These are phyloP conservation scores for Volvox reticuliferus DNA, from an alignment of 139 green algal genomes.

Conservation along the genomic window DNA sequence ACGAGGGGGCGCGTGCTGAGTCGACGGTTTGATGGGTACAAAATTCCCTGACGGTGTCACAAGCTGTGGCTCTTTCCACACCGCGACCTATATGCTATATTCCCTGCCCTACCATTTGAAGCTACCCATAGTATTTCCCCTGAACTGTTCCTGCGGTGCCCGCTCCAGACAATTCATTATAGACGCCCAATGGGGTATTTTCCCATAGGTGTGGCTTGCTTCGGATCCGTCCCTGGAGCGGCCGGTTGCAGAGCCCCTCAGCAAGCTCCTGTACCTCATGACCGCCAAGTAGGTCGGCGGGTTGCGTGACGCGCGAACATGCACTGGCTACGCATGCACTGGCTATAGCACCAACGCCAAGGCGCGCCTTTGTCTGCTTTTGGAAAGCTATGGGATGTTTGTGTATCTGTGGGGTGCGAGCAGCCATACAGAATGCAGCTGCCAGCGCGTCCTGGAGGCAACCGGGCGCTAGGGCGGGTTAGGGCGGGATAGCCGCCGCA, in stretches of 20 bases:
- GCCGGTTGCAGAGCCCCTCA: constrained; percentile 74
- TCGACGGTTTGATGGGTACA: neutral
- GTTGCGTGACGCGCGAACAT: neutral
- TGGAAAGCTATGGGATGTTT: neutral
- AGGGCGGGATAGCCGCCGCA: too few relatives aligned
- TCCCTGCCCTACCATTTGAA: too few relatives aligned
- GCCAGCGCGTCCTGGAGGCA: too few relatives aligned
- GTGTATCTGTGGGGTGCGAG: neutral
- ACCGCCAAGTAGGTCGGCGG: neutral
- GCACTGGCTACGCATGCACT: neutral
- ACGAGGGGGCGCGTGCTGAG: neutral
- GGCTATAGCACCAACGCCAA: neutral
- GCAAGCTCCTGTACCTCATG: constrained; percentile 34
- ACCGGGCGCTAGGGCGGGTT: too few relatives aligned
- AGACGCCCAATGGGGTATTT: too few relatives aligned
- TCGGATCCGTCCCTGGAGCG: constrained; percentile 69
- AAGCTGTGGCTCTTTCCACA: neutral
- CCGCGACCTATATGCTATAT: neutral
- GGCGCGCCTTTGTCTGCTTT: neutral
- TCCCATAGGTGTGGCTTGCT: constrained; percentile 71
- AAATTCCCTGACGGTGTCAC: neutral
- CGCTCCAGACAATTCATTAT: too few relatives aligned
- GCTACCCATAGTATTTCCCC: too few relatives aligned
- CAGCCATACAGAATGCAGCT: too few relatives aligned
- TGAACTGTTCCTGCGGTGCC: too few relatives aligned